A percentile compares a stretch with the other conserved stretches of the same genome.
phyloP scores from a whole-genome alignment of 208 protist species.

The Trypanosoma melophagium region DNA sequence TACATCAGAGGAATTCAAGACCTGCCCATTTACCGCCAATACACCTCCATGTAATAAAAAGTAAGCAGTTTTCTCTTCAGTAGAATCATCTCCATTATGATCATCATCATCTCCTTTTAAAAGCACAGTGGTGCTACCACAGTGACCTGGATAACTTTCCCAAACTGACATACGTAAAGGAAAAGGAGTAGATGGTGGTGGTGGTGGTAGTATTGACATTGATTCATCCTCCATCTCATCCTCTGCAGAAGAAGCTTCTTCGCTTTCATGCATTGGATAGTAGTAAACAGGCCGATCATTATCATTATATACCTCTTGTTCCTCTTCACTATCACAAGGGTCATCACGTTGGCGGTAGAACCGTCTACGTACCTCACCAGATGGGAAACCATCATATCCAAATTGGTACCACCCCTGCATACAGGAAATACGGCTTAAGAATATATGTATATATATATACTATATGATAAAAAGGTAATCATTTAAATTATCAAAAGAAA shows the following conservation, averaged over 20 bases:
- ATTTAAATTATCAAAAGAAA: not conserved
- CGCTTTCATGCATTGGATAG: conserved; percentile 56
- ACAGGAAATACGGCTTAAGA: not conserved
- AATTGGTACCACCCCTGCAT: conserved; percentile 87
- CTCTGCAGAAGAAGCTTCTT: conserved; percentile 29
- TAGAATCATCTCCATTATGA: too few species aligned
- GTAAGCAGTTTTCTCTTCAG: conserved; percentile 2
- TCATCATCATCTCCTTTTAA: conserved; percentile 4
- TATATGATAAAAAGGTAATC: not conserved
- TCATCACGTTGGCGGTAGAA: conserved; percentile 87
- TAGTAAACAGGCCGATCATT: conserved; percentile 71
- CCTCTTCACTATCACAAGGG: conserved; percentile 82
- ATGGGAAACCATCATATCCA: conserved; percentile 80
- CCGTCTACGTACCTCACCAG: conserved; percentile 66
- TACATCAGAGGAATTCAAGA: conserved; percentile 32
- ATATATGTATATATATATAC: not conserved
- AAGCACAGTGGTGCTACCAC: conserved; percentile 9
- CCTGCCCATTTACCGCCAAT: conserved; percentile 8
- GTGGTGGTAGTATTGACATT: not conserved
- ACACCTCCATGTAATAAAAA: conserved; percentile 27
- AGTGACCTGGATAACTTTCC: conserved; percentile 16
- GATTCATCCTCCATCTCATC: conserved; percentile 17
- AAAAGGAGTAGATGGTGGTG: conserved; percentile 14
- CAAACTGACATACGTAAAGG: conserved; percentile 21
- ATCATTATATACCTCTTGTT: conserved; percentile 53